Base-by-base conservation (phyloP, 1,139 yeast genomes). In the Pichia norvegensis region DNA sequence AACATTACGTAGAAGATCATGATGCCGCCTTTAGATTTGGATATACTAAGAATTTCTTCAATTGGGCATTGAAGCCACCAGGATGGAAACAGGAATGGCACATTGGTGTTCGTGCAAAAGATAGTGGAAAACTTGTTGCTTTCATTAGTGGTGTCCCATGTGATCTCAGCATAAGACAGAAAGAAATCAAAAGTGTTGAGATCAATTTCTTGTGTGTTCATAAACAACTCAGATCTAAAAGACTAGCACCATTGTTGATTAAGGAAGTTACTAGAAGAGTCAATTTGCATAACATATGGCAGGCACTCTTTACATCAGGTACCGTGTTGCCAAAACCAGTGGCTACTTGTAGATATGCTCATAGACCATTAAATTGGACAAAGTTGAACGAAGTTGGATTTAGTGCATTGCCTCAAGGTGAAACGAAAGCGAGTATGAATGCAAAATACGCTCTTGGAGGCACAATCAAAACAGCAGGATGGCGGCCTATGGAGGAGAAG, bases 241-340 rank as follows among this genome's bases (percentile, higher is more conserved):
- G 99, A 58, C 73, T 92, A 60, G 90, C 98, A 0, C 99, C 99
- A 0, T 85, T 92, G 16, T 71, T 92, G 61, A 92, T 92, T 64
- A 85, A 85, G 59, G 99, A 92, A 66, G 85, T 92, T 54, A 92
- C 98, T 4, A 78, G 99, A 62, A 76, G 97, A 56, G 95, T 92
- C 54, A 92, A 94, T 65, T 74, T 76, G 52, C 73, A 74, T 41
- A 77, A 85, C 48, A 84, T 90, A 50, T 92, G 97, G 97, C 97
- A 92, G 64, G 98, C 98, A 0, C 73, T 94, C 50, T 88, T 87
- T 65, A 90, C 99, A 13, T 96, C 94, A 0, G 98, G 98, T 7
- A 78, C 81, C 7, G 81, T 87, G 6, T 72, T 92, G 50, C 99
- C 99, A 19, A 81, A 92, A 21, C 99, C 99, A 0, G 76, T 92